phyloP scores from a whole-genome alignment of 2,329 filamentous ascomycete species.

The Xylariaceae sp. region DNA sequence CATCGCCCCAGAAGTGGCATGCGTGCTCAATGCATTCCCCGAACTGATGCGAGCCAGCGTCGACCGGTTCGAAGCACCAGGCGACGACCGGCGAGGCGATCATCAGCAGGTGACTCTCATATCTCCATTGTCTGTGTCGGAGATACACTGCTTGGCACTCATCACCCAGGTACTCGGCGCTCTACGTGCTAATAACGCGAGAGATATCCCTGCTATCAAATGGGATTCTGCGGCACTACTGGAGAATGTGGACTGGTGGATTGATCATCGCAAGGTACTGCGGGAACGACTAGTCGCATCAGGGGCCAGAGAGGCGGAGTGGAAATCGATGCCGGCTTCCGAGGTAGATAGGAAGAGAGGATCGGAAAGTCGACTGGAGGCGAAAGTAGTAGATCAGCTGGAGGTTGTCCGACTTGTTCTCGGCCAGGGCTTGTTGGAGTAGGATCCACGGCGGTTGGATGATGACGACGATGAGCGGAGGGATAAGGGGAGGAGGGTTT shows the following conservation, averaged over 20 bases:
- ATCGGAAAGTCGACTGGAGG: slow-evolving; percentile 63
- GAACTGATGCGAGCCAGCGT: slow-evolving; percentile 68
- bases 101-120: slow-evolving; percentile 49
- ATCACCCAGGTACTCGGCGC: slow-evolving; percentile 66
- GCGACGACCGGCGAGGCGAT: slow-evolving; percentile 49
- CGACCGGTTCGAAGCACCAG: slow-evolving; percentile 61
- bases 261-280: slow-evolving; percentile 63
- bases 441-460: slow-evolving; percentile 2
- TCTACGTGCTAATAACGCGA: slow-evolving; percentile 59
- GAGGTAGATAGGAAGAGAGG: slow-evolving; percentile 35
- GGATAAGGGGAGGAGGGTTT: neutral
- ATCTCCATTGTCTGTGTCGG: slow-evolving; percentile 66
- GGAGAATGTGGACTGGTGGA: slow-evolving; percentile 79
- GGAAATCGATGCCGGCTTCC: slow-evolving; percentile 38
- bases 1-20: slow-evolving; percentile 76
- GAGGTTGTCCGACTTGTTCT: slow-evolving; percentile 53
- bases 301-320: slow-evolving; percentile 65
- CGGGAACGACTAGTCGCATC: slow-evolving; percentile 68
- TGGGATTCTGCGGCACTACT: slow-evolving; percentile 69
- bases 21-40: slow-evolving; percentile 86
- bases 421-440: slow-evolving; percentile 43
- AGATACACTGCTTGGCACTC: slow-evolving; percentile 73
- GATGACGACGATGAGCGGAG: neutral
- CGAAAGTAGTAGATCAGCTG: slow-evolving; percentile 67
- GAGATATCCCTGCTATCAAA: slow-evolving; percentile 65